Conservation (phyloP, 768 basidiomycete species). For the Termitomyces sp. region DNA sequence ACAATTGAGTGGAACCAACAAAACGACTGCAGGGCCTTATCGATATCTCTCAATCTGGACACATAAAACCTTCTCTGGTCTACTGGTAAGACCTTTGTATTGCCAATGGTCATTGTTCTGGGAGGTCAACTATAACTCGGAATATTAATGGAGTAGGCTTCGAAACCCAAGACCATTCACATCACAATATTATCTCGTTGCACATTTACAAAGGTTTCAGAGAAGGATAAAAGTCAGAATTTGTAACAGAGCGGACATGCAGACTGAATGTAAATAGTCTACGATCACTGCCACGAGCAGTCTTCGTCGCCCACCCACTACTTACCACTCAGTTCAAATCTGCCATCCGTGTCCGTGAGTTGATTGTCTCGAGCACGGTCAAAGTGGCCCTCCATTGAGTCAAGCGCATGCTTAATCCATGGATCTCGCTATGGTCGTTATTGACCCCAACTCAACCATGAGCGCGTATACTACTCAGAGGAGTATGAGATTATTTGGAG, state of each 20-base stretch:
- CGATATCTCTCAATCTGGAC: not conserved
- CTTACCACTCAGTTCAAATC: not conserved
- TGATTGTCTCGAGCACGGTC: not conserved
- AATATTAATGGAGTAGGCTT: not conserved
- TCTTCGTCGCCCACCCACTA: not conserved
- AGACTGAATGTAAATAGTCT: not conserved
- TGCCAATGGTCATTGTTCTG: not conserved
- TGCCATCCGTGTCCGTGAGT: not conserved
- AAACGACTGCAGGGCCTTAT: not conserved
- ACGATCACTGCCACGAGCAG: not conserved
- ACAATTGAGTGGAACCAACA: not conserved
- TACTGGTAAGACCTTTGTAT: not conserved
- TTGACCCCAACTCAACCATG: not conserved
- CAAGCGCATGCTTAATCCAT: not conserved
- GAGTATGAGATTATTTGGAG: not conserved
- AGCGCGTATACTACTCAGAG: not conserved
- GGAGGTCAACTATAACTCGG: not conserved
- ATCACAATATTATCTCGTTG: not conserved
- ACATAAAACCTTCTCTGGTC: not conserved
- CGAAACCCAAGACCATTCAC: not conserved
- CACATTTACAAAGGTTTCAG: not conserved
- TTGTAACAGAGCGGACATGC: not conserved
- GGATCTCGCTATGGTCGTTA: not conserved
- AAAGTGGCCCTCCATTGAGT: no score
- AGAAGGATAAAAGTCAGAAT: not conserved